A percentile compares a stretch with the other conserved stretches of the same genome.
phyloP scores from a whole-genome alignment of 2,329 filamentous ascomycete genomes.

The Hawksworthiomyces lignivorus region DNA sequence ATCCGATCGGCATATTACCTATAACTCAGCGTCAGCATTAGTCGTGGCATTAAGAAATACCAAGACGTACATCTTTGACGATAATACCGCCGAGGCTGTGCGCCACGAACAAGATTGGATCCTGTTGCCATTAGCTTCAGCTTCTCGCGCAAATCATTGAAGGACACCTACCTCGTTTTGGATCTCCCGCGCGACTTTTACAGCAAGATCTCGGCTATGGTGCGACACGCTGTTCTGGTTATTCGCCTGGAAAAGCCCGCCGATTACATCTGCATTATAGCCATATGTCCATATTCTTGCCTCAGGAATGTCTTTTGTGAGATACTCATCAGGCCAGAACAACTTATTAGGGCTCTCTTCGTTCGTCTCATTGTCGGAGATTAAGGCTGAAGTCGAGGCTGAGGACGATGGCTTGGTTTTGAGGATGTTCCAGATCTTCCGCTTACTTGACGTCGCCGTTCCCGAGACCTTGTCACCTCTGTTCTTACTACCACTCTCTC shows the following conservation, averaged over 20 bases:
- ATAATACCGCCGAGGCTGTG: conserved; percentile 32
- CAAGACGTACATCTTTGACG: conserved; percentile 25
- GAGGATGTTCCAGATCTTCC: conserved; percentile 1
- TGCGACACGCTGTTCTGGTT: conserved; percentile 30
- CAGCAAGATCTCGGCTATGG: conserved; percentile 25
- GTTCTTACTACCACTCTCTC: too few species aligned
- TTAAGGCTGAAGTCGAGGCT: too few species aligned
- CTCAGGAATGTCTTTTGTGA: conserved; percentile 27
- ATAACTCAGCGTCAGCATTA: too few species aligned
- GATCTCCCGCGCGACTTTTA: conserved; percentile 24
- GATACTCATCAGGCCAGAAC: conserved; percentile 29
- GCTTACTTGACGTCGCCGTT: too few species aligned
- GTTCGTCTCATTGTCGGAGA: neutral
- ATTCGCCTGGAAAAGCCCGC: conserved; percentile 26
- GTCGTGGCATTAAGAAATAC: too few species aligned
- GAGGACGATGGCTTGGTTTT: too few species aligned
- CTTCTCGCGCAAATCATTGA: too few species aligned
- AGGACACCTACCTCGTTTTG: conserved; percentile 23
- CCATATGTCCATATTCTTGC: conserved; percentile 33
- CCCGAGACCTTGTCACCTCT: too few species aligned
- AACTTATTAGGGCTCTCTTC: conserved; percentile 7
- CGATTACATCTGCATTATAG: conserved; percentile 30
- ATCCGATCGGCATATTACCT: conserved; percentile 26
- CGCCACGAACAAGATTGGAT: conserved; percentile 27
- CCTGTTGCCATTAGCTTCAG: conserved; percentile 15